A percentile compares a stretch with the other conserved stretches of the same genome.
These are phyloP conservation scores for Tubosaeta sp. DNA, from an alignment of 768 basidiomycete species.

Conservation along the genomic window DNA sequence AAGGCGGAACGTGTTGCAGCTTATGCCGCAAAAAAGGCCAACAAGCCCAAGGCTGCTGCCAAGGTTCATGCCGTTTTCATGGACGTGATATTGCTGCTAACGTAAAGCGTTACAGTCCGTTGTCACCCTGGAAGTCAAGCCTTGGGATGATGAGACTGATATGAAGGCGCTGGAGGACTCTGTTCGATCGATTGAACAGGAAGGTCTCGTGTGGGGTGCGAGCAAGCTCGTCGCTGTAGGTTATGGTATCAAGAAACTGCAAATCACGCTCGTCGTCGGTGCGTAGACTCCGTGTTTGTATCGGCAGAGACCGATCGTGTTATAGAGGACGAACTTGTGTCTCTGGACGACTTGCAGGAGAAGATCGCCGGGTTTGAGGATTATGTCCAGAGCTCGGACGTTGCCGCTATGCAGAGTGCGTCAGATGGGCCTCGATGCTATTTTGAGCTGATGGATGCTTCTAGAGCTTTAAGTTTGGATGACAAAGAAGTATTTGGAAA, in stretches of 20 bases:
- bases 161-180: constrained; percentile 80
- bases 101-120: constrained; percentile 66
- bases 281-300: constrained; percentile 16
- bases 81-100: constrained; percentile 7
- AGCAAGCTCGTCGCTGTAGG: constrained; percentile 92
- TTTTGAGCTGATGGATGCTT: constrained; percentile 3
- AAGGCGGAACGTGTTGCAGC: constrained; percentile 92
- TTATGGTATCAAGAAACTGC: constrained; percentile 93
- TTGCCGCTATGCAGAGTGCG: constrained; percentile 91
- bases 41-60: constrained; percentile 81
- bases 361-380: constrained; percentile 81
- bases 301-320: not conserved
- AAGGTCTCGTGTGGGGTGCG: constrained; percentile 94
- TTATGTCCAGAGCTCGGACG: constrained; percentile 85
- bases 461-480: constrained; percentile 20
- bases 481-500: not conserved
- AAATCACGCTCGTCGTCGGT: constrained; percentile 59
- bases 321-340: constrained; percentile 92
- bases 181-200: constrained; percentile 83
- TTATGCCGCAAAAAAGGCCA: constrained; percentile 91
- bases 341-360: constrained; percentile 91
- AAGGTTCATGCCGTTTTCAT: constrained; percentile 51
- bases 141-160: constrained; percentile 99
- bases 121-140: constrained; percentile 97
- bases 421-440: not conserved